Conservation (phyloP, 306 rosid species). For the Dryas drummondii region DNA sequence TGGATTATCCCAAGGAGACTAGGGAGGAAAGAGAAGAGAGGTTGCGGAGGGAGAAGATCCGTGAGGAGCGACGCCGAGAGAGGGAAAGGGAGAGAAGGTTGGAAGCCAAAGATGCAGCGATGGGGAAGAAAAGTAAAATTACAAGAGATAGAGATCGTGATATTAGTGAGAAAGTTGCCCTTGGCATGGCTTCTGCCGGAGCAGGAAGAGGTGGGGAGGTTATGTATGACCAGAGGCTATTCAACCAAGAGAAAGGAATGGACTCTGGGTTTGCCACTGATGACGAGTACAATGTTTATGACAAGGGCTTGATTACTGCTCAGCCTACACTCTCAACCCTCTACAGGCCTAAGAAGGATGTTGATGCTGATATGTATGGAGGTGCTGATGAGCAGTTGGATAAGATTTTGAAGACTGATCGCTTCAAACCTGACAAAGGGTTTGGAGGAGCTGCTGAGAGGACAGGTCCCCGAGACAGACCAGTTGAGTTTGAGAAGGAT, state of each 20-base stretch:
- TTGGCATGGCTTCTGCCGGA: constrained; percentile 81
- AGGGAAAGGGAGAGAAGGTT: constrained; percentile 93
- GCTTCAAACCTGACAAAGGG: constrained; percentile 80
- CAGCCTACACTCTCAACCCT: constrained; percentile 84
- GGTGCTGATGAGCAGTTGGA: constrained; percentile 92
- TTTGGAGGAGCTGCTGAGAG: constrained; percentile 73
- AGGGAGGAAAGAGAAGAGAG: constrained; percentile 74
- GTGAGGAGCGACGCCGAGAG: constrained; percentile 81
- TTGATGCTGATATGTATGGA: constrained; percentile 68
- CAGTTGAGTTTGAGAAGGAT: constrained; percentile 79
- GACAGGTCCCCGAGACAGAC: constrained; percentile 71
- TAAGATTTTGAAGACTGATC: constrained; percentile 87
- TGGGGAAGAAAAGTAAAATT: constrained; percentile 93
- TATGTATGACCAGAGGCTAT: constrained; percentile 87
- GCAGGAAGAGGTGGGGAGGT: constrained; percentile 70
- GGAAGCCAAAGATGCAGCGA: constrained; percentile 86
- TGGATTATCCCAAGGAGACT: constrained; percentile 51
- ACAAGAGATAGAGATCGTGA: constrained; percentile 94
- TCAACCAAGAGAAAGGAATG: constrained; percentile 93
- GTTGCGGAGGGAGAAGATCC: constrained; percentile 71
- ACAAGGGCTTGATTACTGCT: constrained; percentile 73
- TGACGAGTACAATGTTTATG: constrained; percentile 92
- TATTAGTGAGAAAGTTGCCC: constrained; percentile 93
- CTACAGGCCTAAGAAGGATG: constrained; percentile 86
- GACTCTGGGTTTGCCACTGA: constrained; percentile 85